A percentile compares a stretch with the other conserved stretches of the same genome.
These are phyloP conservation scores for Globisporangium rhizosaccharum DNA, from an alignment of 352 stramenopile species.

Conservation along the genomic window DNA sequence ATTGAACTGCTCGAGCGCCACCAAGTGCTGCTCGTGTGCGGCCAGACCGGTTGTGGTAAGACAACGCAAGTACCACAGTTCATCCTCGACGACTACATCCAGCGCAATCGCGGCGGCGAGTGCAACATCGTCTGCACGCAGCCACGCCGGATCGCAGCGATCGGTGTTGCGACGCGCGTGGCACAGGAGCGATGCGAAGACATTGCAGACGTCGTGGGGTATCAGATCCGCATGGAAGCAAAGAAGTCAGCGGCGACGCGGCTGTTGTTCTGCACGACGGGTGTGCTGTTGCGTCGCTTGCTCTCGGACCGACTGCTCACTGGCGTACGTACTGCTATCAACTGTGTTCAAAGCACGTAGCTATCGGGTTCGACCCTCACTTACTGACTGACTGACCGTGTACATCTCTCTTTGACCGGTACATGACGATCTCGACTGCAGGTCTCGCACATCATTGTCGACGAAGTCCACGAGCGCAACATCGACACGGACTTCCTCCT, in stretches of 20 bases:
- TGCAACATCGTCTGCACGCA: conserved; percentile 96
- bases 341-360: not conserved
- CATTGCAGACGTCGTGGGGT: conserved; percentile 86
- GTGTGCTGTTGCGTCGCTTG: conserved; percentile 91
- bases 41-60: conserved; percentile 94
- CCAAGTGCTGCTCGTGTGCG: conserved; percentile 94
- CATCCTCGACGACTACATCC: conserved; percentile 92
- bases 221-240: conserved; percentile 95
- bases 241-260: conserved; percentile 87
- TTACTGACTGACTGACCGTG: not conserved
- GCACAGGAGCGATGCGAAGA: conserved; percentile 91
- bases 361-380: not conserved
- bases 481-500: conserved; percentile 96
- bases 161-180: conserved; percentile 94
- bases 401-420: not conserved
- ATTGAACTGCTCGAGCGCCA: conserved; percentile 48
- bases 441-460: conserved; percentile 97
- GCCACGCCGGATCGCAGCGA: conserved; percentile 93
- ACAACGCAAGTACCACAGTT: conserved; percentile 97
- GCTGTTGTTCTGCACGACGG: conserved; percentile 95
- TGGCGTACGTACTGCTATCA: conserved; percentile 35
- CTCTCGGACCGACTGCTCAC: conserved; percentile 85
- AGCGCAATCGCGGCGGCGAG: conserved; percentile 74
- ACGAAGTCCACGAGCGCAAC: conserved; percentile 98
- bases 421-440: conserved; percentile 1